Base-by-base conservation (phyloP, 2,329 filamentous ascomycete genomes). In the Diplodia sapinea region DNA sequence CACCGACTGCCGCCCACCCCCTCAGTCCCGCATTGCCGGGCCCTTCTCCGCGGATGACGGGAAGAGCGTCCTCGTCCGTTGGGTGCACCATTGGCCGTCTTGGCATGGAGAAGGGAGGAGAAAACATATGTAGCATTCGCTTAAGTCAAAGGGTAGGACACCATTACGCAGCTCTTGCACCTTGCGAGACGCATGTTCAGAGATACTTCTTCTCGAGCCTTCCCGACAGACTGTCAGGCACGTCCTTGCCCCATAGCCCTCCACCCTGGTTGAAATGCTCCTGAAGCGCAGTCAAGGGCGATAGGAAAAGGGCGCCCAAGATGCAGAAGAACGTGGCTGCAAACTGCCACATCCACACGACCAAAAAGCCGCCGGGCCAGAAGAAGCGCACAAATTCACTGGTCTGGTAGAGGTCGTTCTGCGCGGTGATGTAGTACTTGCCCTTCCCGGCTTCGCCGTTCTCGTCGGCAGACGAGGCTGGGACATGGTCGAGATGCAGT, bases 351-450 rank as follows among this genome's bases (percentile, higher is more conserved):
- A 84, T 70, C 78, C 86, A 82, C 1, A 93, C 77, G 1, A 89
- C 38, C 29, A 86, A 73, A 8, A 87, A 88, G 0, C 89, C 79
- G 12, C 82, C 86, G 11, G 90, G 88, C 17, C 86, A 73, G 20
- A 94, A 72, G 74, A 96, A 95, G 72, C 89, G 89, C 69, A 94
- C 81, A 70, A 89, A 89, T 71, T 96, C 90, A 59, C 88, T 89
- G 0, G 88, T 83, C 73, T 94, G 91, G 74, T 96, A 96, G 8
- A 94, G 80, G 75, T 97, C 93, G 71, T 96, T 89, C 76, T 97
- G 93, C 20, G 83, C 85, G 7, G 83, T 78, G 70, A 96, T 94
- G 75, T 89, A 91, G 80, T 93, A 95, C 68, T 84, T 84, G 26
- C 73, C 78, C 47, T 49, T 29, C 62, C 20, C 59, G 65, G 43